phyloP scores from a whole-genome alignment of 2,329 filamentous ascomycete species.

The Pyricularia sp. region DNA sequence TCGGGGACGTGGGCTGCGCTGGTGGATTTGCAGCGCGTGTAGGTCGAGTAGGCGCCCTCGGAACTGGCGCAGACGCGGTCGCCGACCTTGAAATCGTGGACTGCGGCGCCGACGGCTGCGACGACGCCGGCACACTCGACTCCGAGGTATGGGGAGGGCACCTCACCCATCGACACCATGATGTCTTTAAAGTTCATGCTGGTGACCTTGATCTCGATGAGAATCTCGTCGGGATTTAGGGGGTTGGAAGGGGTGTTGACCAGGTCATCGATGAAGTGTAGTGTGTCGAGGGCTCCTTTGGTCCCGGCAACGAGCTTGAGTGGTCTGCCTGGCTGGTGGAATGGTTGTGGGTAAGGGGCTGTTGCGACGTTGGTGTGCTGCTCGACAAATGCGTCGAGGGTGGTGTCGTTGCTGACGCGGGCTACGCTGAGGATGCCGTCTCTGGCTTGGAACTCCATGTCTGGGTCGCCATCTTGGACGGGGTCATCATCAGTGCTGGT shows the following conservation, averaged over 20 bases:
- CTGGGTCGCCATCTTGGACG: not conserved
- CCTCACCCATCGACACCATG: constrained; percentile 14
- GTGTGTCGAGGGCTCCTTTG: constrained; percentile 13
- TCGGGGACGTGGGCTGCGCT: constrained; percentile 13
- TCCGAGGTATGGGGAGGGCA: constrained; percentile 6
- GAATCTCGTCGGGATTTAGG: constrained; percentile 10
- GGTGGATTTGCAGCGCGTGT: constrained; percentile 5
- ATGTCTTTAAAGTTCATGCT: constrained; percentile 22
- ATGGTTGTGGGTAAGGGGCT: constrained; percentile 5
- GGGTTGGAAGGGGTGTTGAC: not conserved
- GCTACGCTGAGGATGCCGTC: constrained; percentile 4
- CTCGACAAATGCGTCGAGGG: constrained; percentile 6
- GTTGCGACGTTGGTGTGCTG: constrained; percentile 6
- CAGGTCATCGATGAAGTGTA: constrained; percentile 13
- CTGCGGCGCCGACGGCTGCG: constrained; percentile 6
- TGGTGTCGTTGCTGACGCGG: constrained; percentile 2
- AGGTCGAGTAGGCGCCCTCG: constrained; percentile 5
- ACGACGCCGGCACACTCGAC: constrained; percentile 13
- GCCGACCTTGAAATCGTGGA: constrained; percentile 12
- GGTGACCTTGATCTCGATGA: constrained; percentile 14
- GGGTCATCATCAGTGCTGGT: not conserved
- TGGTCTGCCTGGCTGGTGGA: constrained; percentile 8
- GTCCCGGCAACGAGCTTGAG: constrained; percentile 11
- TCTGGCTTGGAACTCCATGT: constrained; percentile 8
- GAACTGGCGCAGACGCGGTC: constrained; percentile 17